Base-by-base conservation (phyloP, 2,329 filamentous ascomycete species). In the Aspergillus jensenii region DNA sequence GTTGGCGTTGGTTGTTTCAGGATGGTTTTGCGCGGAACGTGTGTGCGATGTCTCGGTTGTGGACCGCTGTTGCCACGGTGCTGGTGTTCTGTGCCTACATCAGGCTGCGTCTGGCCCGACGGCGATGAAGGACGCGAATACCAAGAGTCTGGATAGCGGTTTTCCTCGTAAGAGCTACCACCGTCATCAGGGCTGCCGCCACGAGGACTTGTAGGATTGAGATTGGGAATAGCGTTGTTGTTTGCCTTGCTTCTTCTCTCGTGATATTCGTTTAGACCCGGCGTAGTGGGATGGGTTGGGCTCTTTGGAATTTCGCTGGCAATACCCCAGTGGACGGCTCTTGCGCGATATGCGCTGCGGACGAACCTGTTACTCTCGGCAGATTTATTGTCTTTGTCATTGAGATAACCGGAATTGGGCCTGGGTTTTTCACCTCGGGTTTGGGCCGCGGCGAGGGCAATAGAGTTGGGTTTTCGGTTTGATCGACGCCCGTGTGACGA, bases 1-100 rank as follows among this genome's bases (percentile, higher is more conserved):
- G 35, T 27, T 2, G 56, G 3, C 3, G 64, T 64, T 11, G 61
- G 59, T 3, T 57, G 57, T 35, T 62, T 65, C 12, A 62, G 47
- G 40, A 61, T 62, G 12, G 61, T 39, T 21, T 52, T 59, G 14
- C 25, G 21, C 2, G 47, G 37, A 8, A 31, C 8, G 49, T 31
- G 39, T 11, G 49, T 52, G 23, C 39, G 21, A 21, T 37, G 31
- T 6, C 27, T 27, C 33, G 52, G 31, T 21, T n/a, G 43, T 21
- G 9, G 27, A 31, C 27, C 21, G 14, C 6, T 14, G 3, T 21
- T 14, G 12, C 17, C 19, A 33, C 35, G 25, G 3, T 39, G 39
- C 14, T 11, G 39, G 39, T 27, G 15, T 25, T 25, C 11, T 51
- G 17, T n/a, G 23, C 12, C 23, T 27, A 5, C 27, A 15, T 5